Base-by-base conservation (phyloP, 257 asterid genomes). In the Solanum gandarillasii region DNA sequence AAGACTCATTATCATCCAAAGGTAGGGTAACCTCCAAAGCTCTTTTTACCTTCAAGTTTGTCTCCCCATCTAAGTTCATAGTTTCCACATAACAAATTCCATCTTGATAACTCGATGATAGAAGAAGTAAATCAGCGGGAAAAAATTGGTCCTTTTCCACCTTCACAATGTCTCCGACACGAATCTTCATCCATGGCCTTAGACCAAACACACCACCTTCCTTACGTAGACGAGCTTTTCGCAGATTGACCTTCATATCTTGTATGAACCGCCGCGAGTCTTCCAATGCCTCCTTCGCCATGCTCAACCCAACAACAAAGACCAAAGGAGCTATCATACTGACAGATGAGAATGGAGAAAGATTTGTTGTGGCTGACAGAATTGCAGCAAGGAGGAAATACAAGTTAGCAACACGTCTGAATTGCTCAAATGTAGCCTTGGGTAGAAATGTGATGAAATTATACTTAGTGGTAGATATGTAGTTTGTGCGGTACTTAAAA, bases 281-380 rank as follows among this genome's bases (percentile, higher is more conserved):
- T 93, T 97, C 99, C 88, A 95, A 84, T 68, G 98, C 99, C 90
- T 97, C 98, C 88, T 97, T 97, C n/a, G 97, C 98, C 99, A 97
- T 97, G 86, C 99, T 97, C 95, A 95, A 87, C 6, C 99, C 99
- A 89, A 97, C 98, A 74, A 97, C 99, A 91, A 97, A 94, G 31
- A 90, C 95, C 87, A 97, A 88, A 12, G 99, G 99, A 89, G 98
- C 98, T 84, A 95, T 93, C 98, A 95, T 95, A 88, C 99, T 97
- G 83, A 93, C 62, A 87, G 96, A 92, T 31, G 93, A 89, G 91
- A 97, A 94, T 1, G 99, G 99, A 38, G 99, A 87, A 52, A 97
- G 86, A 48, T 20, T 93, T 1, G 98, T 98, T 82, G 98, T 94
- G 52, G 95, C 92, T 4, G 99, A 97, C 85, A 97, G 90, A 87